phyloP scores from a whole-genome alignment of 192 early-diverging fungal species.

The Coemansia umbellata region DNA sequence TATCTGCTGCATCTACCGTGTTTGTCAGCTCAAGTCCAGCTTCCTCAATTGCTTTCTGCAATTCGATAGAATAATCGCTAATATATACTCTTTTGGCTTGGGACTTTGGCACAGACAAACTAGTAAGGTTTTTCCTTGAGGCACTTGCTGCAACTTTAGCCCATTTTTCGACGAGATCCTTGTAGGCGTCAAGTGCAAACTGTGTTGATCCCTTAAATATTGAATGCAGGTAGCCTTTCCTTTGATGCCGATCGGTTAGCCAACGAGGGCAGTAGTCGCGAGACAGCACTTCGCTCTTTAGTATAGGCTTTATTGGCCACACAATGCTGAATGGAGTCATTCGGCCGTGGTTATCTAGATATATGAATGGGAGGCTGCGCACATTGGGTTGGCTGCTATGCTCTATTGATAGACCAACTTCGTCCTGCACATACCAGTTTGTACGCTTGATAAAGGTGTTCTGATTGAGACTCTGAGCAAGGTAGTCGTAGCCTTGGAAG shows the following conservation, averaged over 20 bases:
- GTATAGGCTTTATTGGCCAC: conserved; percentile 58
- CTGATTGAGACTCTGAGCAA: conserved; percentile 20
- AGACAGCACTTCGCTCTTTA: conserved; percentile 49
- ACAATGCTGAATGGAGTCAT: conserved; percentile 62
- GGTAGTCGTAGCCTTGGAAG: conserved; percentile 44
- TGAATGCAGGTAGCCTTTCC: conserved; percentile 56
- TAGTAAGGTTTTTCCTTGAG: conserved; percentile 1
- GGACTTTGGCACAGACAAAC: not conserved
- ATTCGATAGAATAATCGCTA: conserved; percentile 1
- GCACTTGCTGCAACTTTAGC: conserved; percentile 15
- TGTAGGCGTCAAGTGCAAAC: conserved; percentile 30
- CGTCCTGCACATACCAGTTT: conserved; percentile 53
- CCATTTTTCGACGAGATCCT: conserved; percentile 17
- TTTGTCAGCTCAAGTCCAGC: conserved; percentile 13
- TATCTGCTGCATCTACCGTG: conserved; percentile 19
- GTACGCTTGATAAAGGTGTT: conserved; percentile 24
- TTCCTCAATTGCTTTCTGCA: conserved; percentile 4
- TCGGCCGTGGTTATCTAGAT: conserved; percentile 45
- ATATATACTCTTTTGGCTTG: conserved; percentile 23
- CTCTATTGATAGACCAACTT: conserved; percentile 61
- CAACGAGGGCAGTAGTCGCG: conserved; percentile 60
- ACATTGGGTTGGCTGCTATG: conserved; percentile 62
- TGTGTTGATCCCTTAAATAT: conserved; percentile 37
- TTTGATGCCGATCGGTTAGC: conserved; percentile 47
- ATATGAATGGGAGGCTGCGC: conserved; percentile 62